These are phyloP conservation scores for Rhizodiscina lignyota DNA, from an alignment of 495 filamentous ascomycete genomes.

Conservation along the genomic window DNA sequence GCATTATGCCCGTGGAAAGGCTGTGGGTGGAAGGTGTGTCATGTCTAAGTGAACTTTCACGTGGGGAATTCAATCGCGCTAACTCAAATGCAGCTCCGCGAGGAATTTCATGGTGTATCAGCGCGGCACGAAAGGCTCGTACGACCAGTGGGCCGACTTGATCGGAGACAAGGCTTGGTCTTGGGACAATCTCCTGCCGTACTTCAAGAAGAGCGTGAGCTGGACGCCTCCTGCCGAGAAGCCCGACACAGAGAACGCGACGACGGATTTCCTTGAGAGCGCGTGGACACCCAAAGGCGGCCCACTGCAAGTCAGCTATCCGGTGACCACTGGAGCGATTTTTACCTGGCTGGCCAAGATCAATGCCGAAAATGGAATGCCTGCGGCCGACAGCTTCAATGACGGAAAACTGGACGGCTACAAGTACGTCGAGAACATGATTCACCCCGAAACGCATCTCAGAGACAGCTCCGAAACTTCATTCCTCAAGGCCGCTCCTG, in stretches of 20 bases:
- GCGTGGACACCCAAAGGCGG: too few species aligned
- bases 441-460: constrained; percentile 8
- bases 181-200: constrained; percentile 34
- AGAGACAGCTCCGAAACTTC: constrained; percentile 11
- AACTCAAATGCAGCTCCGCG: too few species aligned
- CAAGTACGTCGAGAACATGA: constrained; percentile 14
- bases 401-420: constrained; percentile 21
- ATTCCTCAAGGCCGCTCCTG: constrained; percentile 5
- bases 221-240: constrained; percentile 38
- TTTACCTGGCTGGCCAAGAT: constrained; percentile 20
- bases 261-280: too few species aligned
- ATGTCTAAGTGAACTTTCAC: too few species aligned
- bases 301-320: constrained; percentile 13
- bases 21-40: too few species aligned
- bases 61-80: too few species aligned
- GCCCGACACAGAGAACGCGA: too few species aligned
- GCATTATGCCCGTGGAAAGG: constrained; percentile 14
- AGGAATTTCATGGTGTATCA: too few species aligned
- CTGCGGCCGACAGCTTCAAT: constrained; percentile 12
- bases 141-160: constrained; percentile 36
- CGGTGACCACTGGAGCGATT: constrained; percentile 15
- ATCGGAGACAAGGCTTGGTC: constrained; percentile 39
- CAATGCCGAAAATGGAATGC: too few species aligned
- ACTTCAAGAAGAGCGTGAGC: constrained; percentile 32
- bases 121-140: constrained; percentile 25